These are phyloP conservation scores for Rhodomyrtus tomentosa DNA, from an alignment of 345 rosid species.

Conservation along the genomic window DNA sequence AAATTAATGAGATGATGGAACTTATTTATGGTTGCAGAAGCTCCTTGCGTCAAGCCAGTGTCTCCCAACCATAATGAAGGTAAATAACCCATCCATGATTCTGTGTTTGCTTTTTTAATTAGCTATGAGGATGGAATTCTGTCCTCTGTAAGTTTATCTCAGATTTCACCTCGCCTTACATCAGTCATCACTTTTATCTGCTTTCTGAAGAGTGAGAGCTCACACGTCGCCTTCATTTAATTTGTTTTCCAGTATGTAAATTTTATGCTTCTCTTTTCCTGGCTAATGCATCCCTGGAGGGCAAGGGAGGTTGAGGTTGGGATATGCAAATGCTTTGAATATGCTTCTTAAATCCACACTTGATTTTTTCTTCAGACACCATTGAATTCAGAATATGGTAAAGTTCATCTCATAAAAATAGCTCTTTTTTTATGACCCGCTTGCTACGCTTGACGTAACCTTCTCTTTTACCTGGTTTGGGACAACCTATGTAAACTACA, in stretches of 20 bases:
- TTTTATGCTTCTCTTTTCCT: background rate
- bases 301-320: background rate
- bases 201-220: background rate
- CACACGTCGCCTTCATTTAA: background rate
- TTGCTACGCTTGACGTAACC: too few species aligned
- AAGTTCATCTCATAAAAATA: too few species aligned
- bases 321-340: background rate
- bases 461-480: too few species aligned
- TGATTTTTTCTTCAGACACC: background rate
- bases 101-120: background rate
- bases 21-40: conserved; percentile 36
- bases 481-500: too few species aligned
- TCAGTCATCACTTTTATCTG: background rate
- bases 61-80: conserved; percentile 17
- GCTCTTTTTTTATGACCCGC: too few species aligned
- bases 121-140: background rate
- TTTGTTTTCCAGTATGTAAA: background rate
- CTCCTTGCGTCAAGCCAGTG: conserved; percentile 54
- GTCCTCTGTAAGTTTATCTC: background rate
- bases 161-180: background rate
- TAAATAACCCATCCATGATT: conserved; percentile 19
- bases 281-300: background rate
- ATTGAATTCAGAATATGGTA: too few species aligned
- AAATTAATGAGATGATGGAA: background rate
- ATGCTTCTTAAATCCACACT: background rate